phyloP scores from a whole-genome alignment of 2,329 filamentous ascomycete species.

The Fusarium foetens region DNA sequence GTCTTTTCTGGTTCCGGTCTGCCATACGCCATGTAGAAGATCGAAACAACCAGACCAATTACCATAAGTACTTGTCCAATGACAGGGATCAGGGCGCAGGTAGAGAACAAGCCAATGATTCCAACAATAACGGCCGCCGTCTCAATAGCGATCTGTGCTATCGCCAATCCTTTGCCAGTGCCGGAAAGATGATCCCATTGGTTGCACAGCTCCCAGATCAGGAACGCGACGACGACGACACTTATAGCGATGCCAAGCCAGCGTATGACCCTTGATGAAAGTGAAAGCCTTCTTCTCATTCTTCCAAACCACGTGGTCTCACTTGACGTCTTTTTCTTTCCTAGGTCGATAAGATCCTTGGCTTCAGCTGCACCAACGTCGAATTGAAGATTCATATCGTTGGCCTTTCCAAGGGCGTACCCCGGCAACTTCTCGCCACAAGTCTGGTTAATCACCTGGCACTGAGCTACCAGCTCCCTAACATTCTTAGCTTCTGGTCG shows the following conservation, averaged over 20 bases:
- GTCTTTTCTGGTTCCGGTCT: background rate
- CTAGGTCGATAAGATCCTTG: fast-evolving
- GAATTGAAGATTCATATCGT: background rate
- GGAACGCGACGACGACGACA: background rate
- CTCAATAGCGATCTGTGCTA: background rate
- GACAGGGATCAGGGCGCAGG: background rate
- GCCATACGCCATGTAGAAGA: background rate
- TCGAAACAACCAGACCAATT: background rate
- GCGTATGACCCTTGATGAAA: background rate
- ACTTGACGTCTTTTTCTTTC: background rate
- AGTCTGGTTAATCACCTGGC: background rate
- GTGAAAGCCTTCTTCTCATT: background rate
- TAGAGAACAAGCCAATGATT: background rate
- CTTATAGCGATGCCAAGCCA: background rate
- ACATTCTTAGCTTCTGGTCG: background rate
- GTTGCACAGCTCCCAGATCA: background rate
- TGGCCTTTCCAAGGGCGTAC: background rate
- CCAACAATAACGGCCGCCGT: background rate
- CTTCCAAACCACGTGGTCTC: background rate
- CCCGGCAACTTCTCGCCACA: background rate
- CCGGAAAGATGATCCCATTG: background rate
- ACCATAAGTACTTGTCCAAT: background rate
- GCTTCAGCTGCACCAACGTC: fast-evolving
- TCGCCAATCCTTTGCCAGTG: background rate
- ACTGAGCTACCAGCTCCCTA: background rate